phyloP scores from a whole-genome alignment of 1,139 yeast species.

The Taphrina populina region DNA sequence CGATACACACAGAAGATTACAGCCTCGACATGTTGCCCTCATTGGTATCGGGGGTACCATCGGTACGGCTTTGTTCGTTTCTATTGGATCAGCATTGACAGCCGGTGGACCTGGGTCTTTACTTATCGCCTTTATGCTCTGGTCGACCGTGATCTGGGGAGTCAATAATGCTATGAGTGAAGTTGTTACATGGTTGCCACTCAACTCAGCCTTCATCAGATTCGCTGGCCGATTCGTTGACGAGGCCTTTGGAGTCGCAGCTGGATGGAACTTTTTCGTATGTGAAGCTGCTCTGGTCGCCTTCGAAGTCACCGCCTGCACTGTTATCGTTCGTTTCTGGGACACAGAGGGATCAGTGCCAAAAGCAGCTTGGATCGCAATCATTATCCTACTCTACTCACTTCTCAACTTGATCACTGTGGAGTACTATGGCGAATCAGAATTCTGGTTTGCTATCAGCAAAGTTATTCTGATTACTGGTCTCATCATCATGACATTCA shows the following conservation, averaged over 20 bases:
- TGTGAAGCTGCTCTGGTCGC: conserved; percentile 84
- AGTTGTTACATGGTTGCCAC: conserved; percentile 79
- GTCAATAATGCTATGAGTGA: conserved; percentile 79
- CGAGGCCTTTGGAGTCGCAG: conserved; percentile 64
- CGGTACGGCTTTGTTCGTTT: conserved; percentile 57
- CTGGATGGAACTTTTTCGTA: conserved; percentile 84
- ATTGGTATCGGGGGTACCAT: conserved; percentile 56
- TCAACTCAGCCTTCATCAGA: conserved; percentile 71
- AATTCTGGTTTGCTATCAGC: conserved; percentile 65
- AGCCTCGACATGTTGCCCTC: conserved; percentile 52
- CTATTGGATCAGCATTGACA: conserved; percentile 74
- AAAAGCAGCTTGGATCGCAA: conserved; percentile 31
- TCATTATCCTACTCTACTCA: conserved; percentile 25
- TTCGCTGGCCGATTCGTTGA: conserved; percentile 31
- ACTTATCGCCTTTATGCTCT: conserved; percentile 63
- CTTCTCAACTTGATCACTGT: conserved; percentile 53
- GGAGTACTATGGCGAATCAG: conserved; percentile 74
- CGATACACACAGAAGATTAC: conserved; percentile 46
- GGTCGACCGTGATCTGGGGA: conserved; percentile 68
- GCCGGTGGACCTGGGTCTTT: conserved; percentile 84
- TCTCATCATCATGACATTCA: conserved; percentile 64
- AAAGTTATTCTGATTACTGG: conserved; percentile 72
- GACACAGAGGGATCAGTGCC: conserved; percentile 41
- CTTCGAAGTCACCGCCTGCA: conserved; percentile 77
- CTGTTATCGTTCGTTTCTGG: conserved; percentile 75